Evolutionary conservation across 139 green algal species (phyloP).

Genomic region (Haematococcus sp.): DNA sequence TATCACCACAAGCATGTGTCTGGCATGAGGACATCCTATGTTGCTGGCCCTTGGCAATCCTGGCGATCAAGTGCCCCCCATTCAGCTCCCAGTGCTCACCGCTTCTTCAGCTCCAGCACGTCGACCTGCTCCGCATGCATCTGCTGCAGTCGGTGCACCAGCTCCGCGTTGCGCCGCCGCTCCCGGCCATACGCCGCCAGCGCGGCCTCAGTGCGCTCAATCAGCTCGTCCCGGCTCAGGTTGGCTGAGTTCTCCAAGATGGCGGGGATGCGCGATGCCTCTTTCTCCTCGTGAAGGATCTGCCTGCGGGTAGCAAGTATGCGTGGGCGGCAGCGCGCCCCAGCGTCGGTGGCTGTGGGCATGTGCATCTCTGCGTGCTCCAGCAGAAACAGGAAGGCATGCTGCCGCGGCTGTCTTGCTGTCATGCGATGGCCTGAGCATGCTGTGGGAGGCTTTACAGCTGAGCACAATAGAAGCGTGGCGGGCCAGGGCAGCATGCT

Average conservation of each 20-base stretch:
- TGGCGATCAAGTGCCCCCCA: not conserved
- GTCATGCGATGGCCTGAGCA: no score
- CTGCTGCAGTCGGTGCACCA: slow-evolving; percentile 73
- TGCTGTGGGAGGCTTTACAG: no score
- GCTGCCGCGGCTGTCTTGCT: no score
- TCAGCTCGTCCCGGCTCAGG: slow-evolving; percentile 43
- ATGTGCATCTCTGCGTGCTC: no score
- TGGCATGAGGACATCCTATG: no score
- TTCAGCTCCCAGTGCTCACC: slow-evolving; percentile 6
- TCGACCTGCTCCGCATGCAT: slow-evolving; percentile 59
- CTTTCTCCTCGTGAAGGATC: slow-evolving; percentile 58
- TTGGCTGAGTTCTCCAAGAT: slow-evolving; percentile 24
- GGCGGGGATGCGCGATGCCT: slow-evolving; percentile 17
- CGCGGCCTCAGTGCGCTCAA: slow-evolving; percentile 39
- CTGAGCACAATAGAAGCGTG: no score
- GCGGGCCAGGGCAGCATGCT: no score
- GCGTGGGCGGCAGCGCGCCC: no score
- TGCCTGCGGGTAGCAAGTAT: slow-evolving; percentile 9
- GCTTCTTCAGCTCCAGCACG: slow-evolving; percentile 49
- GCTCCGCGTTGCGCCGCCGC: slow-evolving; percentile 82
- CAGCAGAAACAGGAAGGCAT: no score
- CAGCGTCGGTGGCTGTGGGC: not conserved
- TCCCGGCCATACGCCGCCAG: slow-evolving; percentile 78
- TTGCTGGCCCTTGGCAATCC: no score
- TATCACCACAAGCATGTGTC: no score